These are phyloP conservation scores for Mortierella sp. DNA, from an alignment of 371 early-diverging fungal genomes.

Conservation along the genomic window DNA sequence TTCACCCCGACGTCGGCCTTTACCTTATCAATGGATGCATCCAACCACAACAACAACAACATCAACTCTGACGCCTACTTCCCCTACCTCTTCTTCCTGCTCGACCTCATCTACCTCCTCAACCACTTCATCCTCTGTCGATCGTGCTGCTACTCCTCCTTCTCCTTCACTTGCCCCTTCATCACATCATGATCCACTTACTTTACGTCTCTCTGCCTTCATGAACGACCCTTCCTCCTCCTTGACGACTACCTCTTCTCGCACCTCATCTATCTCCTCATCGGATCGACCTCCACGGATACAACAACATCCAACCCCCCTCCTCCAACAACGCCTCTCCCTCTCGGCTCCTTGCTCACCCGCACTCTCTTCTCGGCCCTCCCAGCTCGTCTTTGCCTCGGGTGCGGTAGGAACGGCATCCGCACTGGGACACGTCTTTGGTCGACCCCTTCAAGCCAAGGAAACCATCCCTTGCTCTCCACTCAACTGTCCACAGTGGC, in stretches of 20 bases:
- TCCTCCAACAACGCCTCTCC: constrained; percentile 12
- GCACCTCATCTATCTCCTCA: neutral
- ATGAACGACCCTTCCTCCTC: neutral
- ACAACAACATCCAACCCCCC: neutral
- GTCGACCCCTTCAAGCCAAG: constrained; percentile 43
- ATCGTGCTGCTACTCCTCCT: neutral
- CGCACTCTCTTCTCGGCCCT: neutral
- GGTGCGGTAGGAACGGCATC: constrained; percentile 53
- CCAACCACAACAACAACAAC: constrained; percentile 26
- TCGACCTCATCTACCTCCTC: neutral
- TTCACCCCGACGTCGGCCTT: constrained; percentile 28
- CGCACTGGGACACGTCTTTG: constrained; percentile 49
- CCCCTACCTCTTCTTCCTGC: neutral
- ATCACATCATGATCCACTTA: constrained; percentile 3
- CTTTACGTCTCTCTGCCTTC: constrained; percentile 4
- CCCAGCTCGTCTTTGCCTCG: constrained; percentile 54
- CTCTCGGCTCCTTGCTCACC: constrained; percentile 24
- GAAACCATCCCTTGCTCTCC: constrained; percentile 47
- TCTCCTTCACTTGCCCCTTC: neutral
- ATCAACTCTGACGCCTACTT: constrained; percentile 1
- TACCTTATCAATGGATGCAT: constrained; percentile 37
- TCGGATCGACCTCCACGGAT: neutral
- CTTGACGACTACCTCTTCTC: neutral
- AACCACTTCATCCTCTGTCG: neutral
- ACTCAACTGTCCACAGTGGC: constrained; percentile 32